Conservation (phyloP, 2,329 filamentous ascomycete genomes). For the Alternaria consortialis region DNA sequence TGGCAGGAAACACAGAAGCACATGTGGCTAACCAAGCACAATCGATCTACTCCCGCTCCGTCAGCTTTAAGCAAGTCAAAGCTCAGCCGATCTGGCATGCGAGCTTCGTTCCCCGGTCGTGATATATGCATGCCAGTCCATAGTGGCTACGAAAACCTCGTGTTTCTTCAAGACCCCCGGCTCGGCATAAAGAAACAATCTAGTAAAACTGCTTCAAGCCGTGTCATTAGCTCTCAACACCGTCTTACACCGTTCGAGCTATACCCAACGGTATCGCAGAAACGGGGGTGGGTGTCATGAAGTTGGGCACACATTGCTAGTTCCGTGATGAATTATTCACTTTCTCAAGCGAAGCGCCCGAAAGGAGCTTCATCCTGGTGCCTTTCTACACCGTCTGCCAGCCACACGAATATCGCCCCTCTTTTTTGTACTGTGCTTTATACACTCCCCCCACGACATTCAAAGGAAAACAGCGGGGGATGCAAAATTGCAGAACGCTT, state of each 20-base stretch:
- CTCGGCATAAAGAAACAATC: constrained; percentile 28
- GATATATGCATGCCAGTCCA: constrained; percentile 30
- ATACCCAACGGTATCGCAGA: constrained; percentile 21
- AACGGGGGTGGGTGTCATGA: constrained; percentile 9
- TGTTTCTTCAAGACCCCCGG: constrained; percentile 8
- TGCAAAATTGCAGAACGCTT: neutral
- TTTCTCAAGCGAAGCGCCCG: constrained; percentile 41
- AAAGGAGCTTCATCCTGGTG: constrained; percentile 37
- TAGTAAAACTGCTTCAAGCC: constrained; percentile 14
- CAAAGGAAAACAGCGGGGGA: constrained; percentile 21
- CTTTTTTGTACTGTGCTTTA: neutral
- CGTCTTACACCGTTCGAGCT: constrained; percentile 21
- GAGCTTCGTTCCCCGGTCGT: constrained; percentile 23
- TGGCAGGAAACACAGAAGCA: neutral
- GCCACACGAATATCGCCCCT: constrained; percentile 30
- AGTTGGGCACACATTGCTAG: constrained; percentile 27
- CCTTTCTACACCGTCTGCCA: constrained; percentile 36
- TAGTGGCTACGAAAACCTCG: constrained; percentile 29
- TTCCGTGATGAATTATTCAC: constrained; percentile 23
- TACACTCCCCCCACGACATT: constrained; percentile 11
- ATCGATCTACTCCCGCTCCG: constrained; percentile 8
- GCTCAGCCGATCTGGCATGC: constrained; percentile 41
- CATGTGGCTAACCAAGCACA: constrained; percentile 14
- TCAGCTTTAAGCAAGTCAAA: constrained; percentile 33
- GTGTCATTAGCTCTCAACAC: constrained; percentile 15